Percentiles rank a stretch among this genome's conserved stretches.
phyloP scores from a whole-genome alignment of 306 rosid species.

The Senna siamea region DNA sequence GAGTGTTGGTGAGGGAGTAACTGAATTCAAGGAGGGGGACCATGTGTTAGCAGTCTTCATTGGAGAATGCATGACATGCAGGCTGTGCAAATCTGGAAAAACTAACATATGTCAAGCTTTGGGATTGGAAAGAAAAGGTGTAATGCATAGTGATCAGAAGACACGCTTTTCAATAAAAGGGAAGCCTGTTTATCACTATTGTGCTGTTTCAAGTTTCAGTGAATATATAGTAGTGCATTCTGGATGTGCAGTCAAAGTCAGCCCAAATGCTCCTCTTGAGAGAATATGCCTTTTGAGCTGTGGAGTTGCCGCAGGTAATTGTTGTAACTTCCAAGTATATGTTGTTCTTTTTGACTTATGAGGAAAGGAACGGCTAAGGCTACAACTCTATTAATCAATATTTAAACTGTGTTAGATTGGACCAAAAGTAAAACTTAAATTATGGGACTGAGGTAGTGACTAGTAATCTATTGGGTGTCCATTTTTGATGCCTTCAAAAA shows the following conservation, averaged over 20 bases:
- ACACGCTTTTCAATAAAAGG: conserved; percentile 89
- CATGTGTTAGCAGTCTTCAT: conserved; percentile 90
- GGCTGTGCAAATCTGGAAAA: conserved; percentile 77
- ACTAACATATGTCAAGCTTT: conserved; percentile 80
- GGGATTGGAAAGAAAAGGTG: conserved; percentile 85
- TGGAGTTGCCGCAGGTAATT: conserved; percentile 93
- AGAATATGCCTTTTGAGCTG: conserved; percentile 91
- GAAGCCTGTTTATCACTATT: conserved; percentile 84
- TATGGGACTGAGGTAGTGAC: neutral
- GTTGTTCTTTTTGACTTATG: neutral
- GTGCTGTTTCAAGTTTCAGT: conserved; percentile 97
- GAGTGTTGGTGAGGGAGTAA: conserved; percentile 85
- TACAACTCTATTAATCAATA: neutral
- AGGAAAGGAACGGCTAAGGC: neutral
- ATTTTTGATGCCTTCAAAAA: too few relatives aligned
- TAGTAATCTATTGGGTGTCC: too few relatives aligned
- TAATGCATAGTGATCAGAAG: conserved; percentile 93
- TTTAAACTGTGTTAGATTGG: neutral
- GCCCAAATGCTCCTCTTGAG: conserved; percentile 70
- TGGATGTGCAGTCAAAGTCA: conserved; percentile 93
- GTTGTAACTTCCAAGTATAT: conserved; percentile 15
- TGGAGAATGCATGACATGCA: conserved; percentile 87
- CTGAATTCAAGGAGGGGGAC: conserved; percentile 81
- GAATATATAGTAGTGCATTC: conserved; percentile 90
- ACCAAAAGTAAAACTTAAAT: conserved; percentile 5